These are phyloP conservation scores for Venturia pyrina DNA, from an alignment of 2,329 filamentous ascomycete species.

Conservation along the genomic window DNA sequence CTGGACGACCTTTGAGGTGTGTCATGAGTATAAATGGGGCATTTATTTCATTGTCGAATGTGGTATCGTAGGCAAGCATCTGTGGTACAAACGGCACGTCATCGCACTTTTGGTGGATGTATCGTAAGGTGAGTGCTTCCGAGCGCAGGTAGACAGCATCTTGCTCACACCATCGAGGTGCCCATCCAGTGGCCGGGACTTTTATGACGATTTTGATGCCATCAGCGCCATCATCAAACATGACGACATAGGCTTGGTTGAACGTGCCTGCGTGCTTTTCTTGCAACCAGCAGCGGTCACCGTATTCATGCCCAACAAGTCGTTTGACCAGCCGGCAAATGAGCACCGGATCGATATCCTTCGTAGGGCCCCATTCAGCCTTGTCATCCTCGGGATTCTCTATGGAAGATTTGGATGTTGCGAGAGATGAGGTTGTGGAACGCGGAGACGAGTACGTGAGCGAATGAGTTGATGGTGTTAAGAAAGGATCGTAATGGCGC, in stretches of 20 bases:
- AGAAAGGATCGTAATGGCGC: too few relatives aligned
- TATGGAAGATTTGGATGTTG: not conserved
- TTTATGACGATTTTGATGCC: slow-evolving; percentile 6
- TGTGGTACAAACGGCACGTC: slow-evolving; percentile 15
- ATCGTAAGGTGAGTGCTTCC: slow-evolving; percentile 15
- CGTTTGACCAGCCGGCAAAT: not conserved
- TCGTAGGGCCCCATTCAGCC: not conserved
- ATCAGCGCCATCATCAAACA: not conserved
- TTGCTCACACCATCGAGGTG: slow-evolving; percentile 10
- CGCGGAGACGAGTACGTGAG: not conserved
- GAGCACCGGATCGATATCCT: not conserved
- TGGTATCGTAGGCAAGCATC: slow-evolving; percentile 15
- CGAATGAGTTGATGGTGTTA: not conserved
- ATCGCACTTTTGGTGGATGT: slow-evolving; percentile 12
- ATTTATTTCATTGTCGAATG: slow-evolving; percentile 15
- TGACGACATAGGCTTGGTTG: slow-evolving; percentile 14
- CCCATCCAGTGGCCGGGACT: not conserved
- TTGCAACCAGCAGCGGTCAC: not conserved
- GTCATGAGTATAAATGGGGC: slow-evolving; percentile 18
- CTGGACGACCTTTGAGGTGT: slow-evolving; percentile 14
- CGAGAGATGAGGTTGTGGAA: not conserved
- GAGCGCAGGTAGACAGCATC: slow-evolving; percentile 13
- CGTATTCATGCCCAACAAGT: not conserved
- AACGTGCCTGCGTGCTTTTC: slow-evolving; percentile 12
- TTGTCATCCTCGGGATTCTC: not conserved